Evolutionary conservation across 169 alveolate genomes (phyloP).

Genomic region (Eimeria falciformis): DNA sequence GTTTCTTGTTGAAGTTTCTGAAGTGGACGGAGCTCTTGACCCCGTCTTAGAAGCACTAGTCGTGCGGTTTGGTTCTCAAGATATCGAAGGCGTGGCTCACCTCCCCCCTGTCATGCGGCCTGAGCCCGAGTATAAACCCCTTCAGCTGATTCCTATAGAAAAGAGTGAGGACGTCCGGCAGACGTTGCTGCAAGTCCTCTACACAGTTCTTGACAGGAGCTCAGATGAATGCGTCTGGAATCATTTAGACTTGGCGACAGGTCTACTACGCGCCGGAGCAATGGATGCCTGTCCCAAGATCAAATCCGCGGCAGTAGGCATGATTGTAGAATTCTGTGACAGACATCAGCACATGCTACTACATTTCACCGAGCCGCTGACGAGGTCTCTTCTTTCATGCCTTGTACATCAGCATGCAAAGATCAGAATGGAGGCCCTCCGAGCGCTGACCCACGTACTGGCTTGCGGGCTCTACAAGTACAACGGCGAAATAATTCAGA

Average conservation of each 20-base stretch:
- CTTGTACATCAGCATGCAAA: conserved; percentile 89
- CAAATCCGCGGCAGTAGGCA: conserved; percentile 85
- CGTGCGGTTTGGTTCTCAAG: conserved; percentile 72
- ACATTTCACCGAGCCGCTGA: conserved; percentile 90
- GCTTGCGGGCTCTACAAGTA: conserved; percentile 91
- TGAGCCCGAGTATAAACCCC: conserved; percentile 73
- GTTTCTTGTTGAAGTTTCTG: conserved; percentile 49
- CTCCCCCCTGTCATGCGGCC: conserved; percentile 78
- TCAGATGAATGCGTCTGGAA: conserved; percentile 52
- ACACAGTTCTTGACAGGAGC: conserved; percentile 37
- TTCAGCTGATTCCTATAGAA: conserved; percentile 77
- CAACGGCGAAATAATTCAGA: conserved; percentile 89
- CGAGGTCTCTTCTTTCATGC: conserved; percentile 86
- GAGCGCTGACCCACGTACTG: conserved; percentile 89
- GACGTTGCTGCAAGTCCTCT: conserved; percentile 38
- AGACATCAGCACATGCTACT: conserved; percentile 84
- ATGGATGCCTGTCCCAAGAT: conserved; percentile 94
- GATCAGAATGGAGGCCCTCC: conserved; percentile 88
- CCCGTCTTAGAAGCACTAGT: conserved; percentile 54
- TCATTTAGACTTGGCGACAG: conserved; percentile 85
- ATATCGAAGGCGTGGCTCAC: conserved; percentile 77
- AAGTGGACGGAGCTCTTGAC: neutral
- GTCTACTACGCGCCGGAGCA: conserved; percentile 88
- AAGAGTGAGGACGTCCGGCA: conserved; percentile 75
- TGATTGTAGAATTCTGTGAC: conserved; percentile 80